Evolutionary conservation across 306 rosid species (phyloP).

Genomic region (Hylodesmum podocarpum): DNA sequence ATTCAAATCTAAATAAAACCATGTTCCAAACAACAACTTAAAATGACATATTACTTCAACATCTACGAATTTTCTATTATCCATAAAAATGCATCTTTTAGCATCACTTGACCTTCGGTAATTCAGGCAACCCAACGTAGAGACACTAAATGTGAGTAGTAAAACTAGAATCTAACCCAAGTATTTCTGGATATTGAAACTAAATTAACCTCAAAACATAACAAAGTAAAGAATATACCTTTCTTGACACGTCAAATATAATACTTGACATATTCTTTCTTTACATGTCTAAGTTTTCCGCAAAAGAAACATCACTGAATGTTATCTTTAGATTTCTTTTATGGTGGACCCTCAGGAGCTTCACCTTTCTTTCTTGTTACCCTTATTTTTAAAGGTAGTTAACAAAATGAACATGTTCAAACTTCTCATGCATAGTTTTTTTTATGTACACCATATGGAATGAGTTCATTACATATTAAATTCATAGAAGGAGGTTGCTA

Average conservation of each 20-base stretch:
- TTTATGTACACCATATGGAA: too few species aligned
- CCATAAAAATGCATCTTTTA: too few species aligned
- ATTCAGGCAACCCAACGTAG: too few species aligned
- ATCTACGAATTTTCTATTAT: too few species aligned
- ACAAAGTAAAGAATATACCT: neutral
- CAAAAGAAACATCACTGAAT: neutral
- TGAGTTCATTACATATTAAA: slow-evolving; percentile 9
- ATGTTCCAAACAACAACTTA: too few species aligned
- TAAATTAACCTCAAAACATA: neutral
- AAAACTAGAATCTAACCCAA: neutral
- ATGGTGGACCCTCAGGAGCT: neutral
- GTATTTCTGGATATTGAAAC: neutral
- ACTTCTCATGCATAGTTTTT: too few species aligned
- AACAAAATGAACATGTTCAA: too few species aligned
- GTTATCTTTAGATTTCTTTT: neutral
- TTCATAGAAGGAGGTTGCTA: neutral
- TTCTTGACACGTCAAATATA: neutral
- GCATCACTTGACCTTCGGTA: too few species aligned
- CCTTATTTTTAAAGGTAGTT: too few species aligned
- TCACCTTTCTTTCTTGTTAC: neutral
- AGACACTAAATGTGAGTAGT: too few species aligned
- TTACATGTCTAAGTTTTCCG: neutral
- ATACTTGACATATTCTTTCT: neutral
- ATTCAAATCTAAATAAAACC: too few species aligned
- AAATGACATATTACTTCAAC: too few species aligned